Conservation (phyloP, 805 yeast species). For the Saccharomyces eubayanus region DNA sequence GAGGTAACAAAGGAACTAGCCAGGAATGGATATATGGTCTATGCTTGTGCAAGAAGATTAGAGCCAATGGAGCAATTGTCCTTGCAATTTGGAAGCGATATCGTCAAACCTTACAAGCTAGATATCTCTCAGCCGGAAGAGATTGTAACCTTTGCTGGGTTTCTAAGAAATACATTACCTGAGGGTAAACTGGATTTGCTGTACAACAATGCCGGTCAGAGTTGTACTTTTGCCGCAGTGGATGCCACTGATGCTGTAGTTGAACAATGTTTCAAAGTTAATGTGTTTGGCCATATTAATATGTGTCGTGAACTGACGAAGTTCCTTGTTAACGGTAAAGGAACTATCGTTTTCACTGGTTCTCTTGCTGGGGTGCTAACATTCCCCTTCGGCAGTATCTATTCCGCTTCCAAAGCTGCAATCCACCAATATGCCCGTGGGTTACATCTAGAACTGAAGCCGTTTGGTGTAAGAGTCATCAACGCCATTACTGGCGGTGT, state of each 20-base stretch:
- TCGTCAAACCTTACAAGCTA: slow-evolving; percentile 38
- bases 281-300: slow-evolving; percentile 63
- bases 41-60: slow-evolving; percentile 65
- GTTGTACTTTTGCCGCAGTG: slow-evolving; percentile 62
- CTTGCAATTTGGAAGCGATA: slow-evolving; percentile 18
- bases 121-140: slow-evolving; percentile 52
- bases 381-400: slow-evolving; percentile 63
- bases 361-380: slow-evolving; percentile 58
- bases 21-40: slow-evolving; percentile 47
- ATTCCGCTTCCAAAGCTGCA: slow-evolving; percentile 66
- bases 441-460: slow-evolving; percentile 58
- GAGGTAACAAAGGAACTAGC: slow-evolving; percentile 42
- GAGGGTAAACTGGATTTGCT: slow-evolving; percentile 49
- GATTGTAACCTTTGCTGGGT: slow-evolving; percentile 37
- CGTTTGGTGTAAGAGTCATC: slow-evolving; percentile 62
- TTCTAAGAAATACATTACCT: slow-evolving; percentile 34
- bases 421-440: slow-evolving; percentile 62
- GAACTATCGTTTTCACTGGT: slow-evolving; percentile 67
- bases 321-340: slow-evolving; percentile 54
- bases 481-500: slow-evolving; percentile 74
- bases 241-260: slow-evolving; percentile 53
- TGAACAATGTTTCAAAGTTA: slow-evolving; percentile 49
- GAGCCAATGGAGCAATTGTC: slow-evolving; percentile 46
- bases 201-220: slow-evolving; percentile 71
- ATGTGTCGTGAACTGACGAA: slow-evolving; percentile 49